These are phyloP conservation scores for Amphibolis antarctica DNA, from an alignment of 106 monocot species.

Conservation along the genomic window DNA sequence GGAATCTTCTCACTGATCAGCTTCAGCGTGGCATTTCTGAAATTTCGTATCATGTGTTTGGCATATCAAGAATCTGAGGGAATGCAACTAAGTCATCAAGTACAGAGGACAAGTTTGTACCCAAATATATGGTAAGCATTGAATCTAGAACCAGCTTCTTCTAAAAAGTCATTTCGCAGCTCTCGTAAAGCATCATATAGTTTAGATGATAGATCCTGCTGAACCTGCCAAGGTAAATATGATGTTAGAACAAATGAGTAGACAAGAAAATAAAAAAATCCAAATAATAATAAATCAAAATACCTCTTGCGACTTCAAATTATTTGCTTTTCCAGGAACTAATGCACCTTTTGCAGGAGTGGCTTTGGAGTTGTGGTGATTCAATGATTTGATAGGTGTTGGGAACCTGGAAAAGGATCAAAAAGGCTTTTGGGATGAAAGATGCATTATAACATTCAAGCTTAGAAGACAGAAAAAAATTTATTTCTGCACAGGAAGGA, in stretches of 20 bases:
- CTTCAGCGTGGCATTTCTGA: no score
- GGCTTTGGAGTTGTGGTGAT: conserved; percentile 17
- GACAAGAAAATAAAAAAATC: background rate
- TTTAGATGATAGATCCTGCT: conserved; percentile 46
- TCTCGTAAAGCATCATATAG: conserved; percentile 43
- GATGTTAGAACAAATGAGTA: background rate
- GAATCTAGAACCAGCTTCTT: conserved; percentile 53
- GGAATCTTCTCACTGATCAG: conserved; percentile 24
- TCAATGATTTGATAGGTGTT: conserved; percentile 35
- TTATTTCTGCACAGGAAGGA: background rate
- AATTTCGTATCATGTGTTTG: no score
- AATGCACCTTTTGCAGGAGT: conserved; percentile 48
- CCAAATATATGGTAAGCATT: conserved; percentile 72
- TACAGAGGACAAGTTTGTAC: conserved; percentile 16
- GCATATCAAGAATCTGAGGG: background rate
- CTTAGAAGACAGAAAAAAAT: background rate
- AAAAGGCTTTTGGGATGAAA: background rate
- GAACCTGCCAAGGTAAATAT: background rate
- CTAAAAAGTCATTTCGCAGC: conserved; percentile 44
- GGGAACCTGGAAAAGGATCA: conserved; percentile 45
- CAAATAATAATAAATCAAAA: background rate
- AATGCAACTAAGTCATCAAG: background rate
- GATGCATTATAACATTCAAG: background rate
- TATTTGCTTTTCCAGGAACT: conserved; percentile 15
- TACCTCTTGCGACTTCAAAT: conserved; percentile 33